Evolutionary conservation across 2,329 filamentous ascomycete genomes (phyloP).

Genomic region (Colletotrichum sp.): DNA sequence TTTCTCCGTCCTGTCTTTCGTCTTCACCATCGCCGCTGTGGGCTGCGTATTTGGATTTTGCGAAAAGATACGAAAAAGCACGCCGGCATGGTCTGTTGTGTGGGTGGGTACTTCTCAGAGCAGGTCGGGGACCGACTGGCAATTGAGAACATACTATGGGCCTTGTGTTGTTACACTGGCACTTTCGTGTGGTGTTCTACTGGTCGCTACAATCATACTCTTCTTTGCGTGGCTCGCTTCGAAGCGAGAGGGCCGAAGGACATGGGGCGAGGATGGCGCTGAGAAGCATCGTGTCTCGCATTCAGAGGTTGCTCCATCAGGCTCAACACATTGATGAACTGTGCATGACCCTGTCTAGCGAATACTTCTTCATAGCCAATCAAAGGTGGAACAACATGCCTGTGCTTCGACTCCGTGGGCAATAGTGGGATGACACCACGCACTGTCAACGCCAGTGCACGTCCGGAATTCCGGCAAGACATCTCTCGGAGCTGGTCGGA

Average conservation of each 20-base stretch:
- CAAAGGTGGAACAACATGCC: background rate
- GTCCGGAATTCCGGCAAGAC: background rate
- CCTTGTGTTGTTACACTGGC: background rate
- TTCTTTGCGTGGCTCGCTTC: background rate
- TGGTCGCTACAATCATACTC: background rate
- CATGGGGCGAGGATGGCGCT: rapidly evolving
- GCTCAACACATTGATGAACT: background rate
- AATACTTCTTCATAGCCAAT: background rate
- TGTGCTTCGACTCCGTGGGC: background rate
- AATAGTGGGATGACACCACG: background rate
- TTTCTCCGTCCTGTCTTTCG: background rate
- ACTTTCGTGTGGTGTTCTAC: background rate
- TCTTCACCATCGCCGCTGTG: background rate
- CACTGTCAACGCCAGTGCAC: background rate
- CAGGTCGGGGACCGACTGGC: background rate
- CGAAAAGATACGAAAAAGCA: background rate
- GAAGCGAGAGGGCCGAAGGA: background rate
- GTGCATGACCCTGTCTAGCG: background rate
- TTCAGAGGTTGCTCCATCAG: background rate
- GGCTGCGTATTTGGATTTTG: background rate
- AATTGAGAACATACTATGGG: background rate
- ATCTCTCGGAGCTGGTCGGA: background rate
- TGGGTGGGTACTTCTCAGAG: background rate
- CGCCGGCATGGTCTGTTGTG: rapidly evolving
- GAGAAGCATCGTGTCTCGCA: background rate